phyloP scores from a whole-genome alignment of 345 rosid genomes.

The Gossypium stocksii region DNA sequence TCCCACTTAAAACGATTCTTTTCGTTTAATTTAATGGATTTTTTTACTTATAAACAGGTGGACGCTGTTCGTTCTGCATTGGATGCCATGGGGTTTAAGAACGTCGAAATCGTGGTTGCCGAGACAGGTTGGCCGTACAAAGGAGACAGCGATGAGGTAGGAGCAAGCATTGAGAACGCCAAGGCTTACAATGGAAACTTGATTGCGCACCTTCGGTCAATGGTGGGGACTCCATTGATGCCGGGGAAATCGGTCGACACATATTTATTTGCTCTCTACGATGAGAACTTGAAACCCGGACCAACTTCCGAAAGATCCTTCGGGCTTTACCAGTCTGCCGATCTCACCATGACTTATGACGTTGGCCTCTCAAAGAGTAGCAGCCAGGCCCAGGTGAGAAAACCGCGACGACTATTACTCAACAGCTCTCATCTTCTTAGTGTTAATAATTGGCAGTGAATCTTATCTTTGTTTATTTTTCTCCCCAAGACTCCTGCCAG shows the following conservation, averaged over 20 bases:
- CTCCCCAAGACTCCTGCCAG: conserved; percentile 23
- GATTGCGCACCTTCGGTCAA: conserved; percentile 71
- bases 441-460: background rate
- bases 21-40: background rate
- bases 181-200: conserved; percentile 77
- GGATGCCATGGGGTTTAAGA: conserved; percentile 52
- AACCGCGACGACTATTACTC: background rate
- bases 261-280: conserved; percentile 75
- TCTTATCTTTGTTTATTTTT: background rate
- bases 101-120: conserved; percentile 82
- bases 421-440: background rate
- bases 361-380: conserved; percentile 55
- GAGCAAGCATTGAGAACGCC: conserved; percentile 73
- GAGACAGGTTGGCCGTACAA: conserved; percentile 99
- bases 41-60: conserved; percentile 42
- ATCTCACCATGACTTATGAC: conserved; percentile 69
- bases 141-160: conserved; percentile 72
- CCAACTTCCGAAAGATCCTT: conserved; percentile 62
- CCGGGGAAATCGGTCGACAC: conserved; percentile 85
- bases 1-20: background rate
- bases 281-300: conserved; percentile 88
- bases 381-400: conserved; percentile 28
- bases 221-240: conserved; percentile 85
- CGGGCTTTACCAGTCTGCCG: conserved; percentile 76
- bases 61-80: conserved; percentile 82